Evolutionary conservation across 2,329 filamentous ascomycete genomes (phyloP), one percentile per base, ranked within the genome.

Genomic region (Myriosclerotinia scirpicola): DNA sequence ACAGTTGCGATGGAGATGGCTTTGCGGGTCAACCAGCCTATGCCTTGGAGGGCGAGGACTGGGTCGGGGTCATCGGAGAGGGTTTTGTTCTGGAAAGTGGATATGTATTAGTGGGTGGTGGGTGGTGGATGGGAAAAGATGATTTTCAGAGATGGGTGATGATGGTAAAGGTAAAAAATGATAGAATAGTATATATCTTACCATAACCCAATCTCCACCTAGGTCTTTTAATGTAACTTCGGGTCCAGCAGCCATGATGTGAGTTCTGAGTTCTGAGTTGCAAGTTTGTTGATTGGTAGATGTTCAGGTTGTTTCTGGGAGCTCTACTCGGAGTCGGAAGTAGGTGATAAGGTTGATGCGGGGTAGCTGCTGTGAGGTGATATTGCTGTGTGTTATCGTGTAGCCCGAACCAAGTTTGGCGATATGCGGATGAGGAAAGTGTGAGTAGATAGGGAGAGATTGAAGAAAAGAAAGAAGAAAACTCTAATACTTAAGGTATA

Each of bases 1-100:
- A 91, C 78, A 42, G 83, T 87, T 14, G 87, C 87, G 54, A 84
- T 75, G 55, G 78, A 74, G 71, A 90, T 83, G 56, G 85, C 84
- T 78, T 84, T 87, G 73, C 87, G 86, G 20, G 80, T 82, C 53
- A 86, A 70, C 85, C 85, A 88, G 74, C 80, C 76, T 64, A 86
- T 76, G 54, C 83, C 83, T 81, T 87, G 84, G 75, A 88, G 80
- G 54, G 80, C 76, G 55, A 91, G 83, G 68, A 89, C 80, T 2
- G 82, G 75, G 64, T 89, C 85, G 40, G 83, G 79, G 68, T 83
- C 78, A 71, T 87, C 84, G 67, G 85, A 87, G 70, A 88, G 77
- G 66, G 79, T 78, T 76, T 87, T 85, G 79, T 90, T 87, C 86
- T 88, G 71, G 42, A 69, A 15, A 40, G 22, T 22, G 55, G 50